Conservation (phyloP, 495 filamentous ascomycete genomes). For the Evernia prunastri region DNA sequence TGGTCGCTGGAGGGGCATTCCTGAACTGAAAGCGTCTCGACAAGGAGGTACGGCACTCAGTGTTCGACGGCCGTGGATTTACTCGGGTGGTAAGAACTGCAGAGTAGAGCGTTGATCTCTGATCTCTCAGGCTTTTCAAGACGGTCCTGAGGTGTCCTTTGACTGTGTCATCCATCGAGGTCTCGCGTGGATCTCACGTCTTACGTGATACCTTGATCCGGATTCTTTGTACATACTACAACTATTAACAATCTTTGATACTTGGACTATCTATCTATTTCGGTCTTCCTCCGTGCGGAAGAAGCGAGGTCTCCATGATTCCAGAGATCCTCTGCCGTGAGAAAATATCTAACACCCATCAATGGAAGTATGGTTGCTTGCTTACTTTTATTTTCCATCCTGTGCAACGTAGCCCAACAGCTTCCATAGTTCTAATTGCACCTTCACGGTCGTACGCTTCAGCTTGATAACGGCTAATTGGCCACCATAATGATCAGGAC, state of each 20-base stretch:
- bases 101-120: background rate
- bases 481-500: constrained; percentile 27
- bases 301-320: background rate
- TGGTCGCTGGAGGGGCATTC: constrained; percentile 82
- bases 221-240: background rate
- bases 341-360: too few relatives aligned
- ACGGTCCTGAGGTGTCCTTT: background rate
- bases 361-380: too few relatives aligned
- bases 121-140: background rate
- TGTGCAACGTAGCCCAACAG: constrained; percentile 48
- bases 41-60: background rate
- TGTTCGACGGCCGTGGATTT: background rate
- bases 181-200: background rate
- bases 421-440: constrained; percentile 60
- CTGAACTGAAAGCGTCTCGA: constrained; percentile 42
- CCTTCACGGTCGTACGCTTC: constrained; percentile 35
- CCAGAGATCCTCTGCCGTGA: background rate
- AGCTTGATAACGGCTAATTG: constrained; percentile 35
- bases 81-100: background rate
- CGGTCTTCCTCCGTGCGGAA: background rate
- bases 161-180: background rate
- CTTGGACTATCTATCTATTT: background rate
- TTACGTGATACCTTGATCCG: background rate
- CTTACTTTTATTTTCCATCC: background rate
- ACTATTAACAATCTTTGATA: too few relatives aligned